A percentile compares a stretch with the other conserved stretches of the same genome.
Conservation (phyloP, 306 rosid genomes). For the Inga oerstediana region DNA sequence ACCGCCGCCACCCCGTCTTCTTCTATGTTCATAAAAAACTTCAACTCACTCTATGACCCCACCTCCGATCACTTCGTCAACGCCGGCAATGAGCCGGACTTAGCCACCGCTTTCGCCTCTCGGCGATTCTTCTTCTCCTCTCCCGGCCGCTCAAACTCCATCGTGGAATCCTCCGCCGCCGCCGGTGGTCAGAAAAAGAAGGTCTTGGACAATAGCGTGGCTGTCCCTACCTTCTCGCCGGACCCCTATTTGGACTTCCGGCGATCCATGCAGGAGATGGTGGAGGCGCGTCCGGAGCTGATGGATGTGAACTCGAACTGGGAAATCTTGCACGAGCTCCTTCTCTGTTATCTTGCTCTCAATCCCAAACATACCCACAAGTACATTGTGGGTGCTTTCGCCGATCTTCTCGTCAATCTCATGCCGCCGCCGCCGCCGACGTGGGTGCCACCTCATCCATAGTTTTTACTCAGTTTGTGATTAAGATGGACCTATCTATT, state of each 20-base stretch:
- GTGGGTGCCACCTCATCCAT: background rate
- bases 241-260: constrained; percentile 92
- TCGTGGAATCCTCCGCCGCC: constrained; percentile 54
- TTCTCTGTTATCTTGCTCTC: constrained; percentile 78
- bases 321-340: constrained; percentile 84
- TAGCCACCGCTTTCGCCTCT: constrained; percentile 81
- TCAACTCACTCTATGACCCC: constrained; percentile 67
- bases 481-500: background rate
- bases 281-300: constrained; percentile 76
- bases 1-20: constrained; percentile 22
- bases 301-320: constrained; percentile 57
- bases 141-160: constrained; percentile 96
- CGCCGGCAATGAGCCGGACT: constrained; percentile 27
- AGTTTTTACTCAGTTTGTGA: background rate
- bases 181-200: background rate
- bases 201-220: constrained; percentile 54
- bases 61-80: constrained; percentile 10
- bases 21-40: constrained; percentile 50
- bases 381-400: constrained; percentile 74
- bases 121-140: constrained; percentile 94
- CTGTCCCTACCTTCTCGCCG: constrained; percentile 74
- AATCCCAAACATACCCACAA: constrained; percentile 78
- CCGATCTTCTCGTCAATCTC: constrained; percentile 66
- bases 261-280: constrained; percentile 95
- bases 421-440: constrained; percentile 32